Percentiles rank a stretch among this genome's conserved stretches.
Evolutionary conservation across 148 eudicot genomes (phyloP).

Genomic region (Vaccinium macrocarpon): DNA sequence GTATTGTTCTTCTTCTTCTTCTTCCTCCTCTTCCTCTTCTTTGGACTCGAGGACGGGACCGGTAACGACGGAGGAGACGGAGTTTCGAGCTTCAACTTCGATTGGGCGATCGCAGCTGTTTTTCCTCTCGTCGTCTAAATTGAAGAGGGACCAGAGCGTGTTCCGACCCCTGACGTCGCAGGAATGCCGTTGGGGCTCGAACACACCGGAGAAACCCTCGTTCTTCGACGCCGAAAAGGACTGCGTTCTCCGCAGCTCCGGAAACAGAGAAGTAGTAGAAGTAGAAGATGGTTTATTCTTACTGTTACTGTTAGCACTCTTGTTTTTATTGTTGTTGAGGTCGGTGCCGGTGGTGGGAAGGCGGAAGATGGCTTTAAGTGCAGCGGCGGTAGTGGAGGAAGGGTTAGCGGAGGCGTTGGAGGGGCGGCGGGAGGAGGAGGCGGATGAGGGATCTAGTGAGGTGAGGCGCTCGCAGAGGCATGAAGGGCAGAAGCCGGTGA

Average conservation of each 20-base stretch:
- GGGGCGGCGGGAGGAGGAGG: constrained; percentile 46
- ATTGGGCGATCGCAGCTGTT: background rate
- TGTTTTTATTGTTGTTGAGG: background rate
- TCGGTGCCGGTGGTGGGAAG: constrained; percentile 10
- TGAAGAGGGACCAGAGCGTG: constrained; percentile 43
- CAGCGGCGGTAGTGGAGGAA: constrained; percentile 42
- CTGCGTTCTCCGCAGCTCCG: constrained; percentile 70
- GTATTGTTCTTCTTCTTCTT: constrained; percentile 14
- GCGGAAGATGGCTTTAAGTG: constrained; percentile 42
- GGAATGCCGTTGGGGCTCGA: constrained; percentile 55
- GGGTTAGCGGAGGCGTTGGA: constrained; percentile 43
- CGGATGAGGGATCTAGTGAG: constrained; percentile 48
- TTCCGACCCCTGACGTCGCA: constrained; percentile 55
- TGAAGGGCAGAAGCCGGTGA: constrained; percentile 86
- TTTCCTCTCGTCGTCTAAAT: constrained; percentile 28
- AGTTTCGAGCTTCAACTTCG: constrained; percentile 17
- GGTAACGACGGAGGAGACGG: constrained; percentile 13
- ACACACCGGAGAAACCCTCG: constrained; percentile 35
- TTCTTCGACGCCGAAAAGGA: constrained; percentile 78
- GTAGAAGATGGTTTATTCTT: constrained; percentile 19
- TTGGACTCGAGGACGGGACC: constrained; percentile 22
- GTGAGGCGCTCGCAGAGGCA: constrained; percentile 90
- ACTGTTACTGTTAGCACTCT: constrained; percentile 24
- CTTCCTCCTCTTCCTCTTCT: constrained; percentile 27
- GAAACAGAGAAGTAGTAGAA: constrained; percentile 42